Evolutionary conservation across 352 stramenopile species (phyloP).

Genomic region (Phytophthora cryptogea): DNA sequence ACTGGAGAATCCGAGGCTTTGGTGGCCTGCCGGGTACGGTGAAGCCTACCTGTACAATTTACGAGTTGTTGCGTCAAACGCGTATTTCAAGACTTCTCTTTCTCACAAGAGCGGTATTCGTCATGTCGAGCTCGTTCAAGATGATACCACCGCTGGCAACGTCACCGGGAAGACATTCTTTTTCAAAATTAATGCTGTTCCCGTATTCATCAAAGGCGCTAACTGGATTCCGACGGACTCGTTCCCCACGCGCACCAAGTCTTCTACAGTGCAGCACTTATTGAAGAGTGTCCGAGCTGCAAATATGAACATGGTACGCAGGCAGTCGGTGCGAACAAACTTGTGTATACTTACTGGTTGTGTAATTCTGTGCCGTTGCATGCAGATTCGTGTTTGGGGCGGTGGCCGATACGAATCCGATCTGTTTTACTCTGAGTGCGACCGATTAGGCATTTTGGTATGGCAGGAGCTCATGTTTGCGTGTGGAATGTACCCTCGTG

Average conservation of each 20-base stretch:
- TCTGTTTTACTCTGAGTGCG: constrained; percentile 80
- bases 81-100: constrained; percentile 34
- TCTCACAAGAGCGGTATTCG: constrained; percentile 64
- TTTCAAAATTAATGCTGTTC: constrained; percentile 71
- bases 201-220: constrained; percentile 74
- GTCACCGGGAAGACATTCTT: constrained; percentile 66
- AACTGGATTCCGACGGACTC: constrained; percentile 85
- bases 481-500: constrained; percentile 83
- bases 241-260: constrained; percentile 62
- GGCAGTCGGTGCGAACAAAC: background rate
- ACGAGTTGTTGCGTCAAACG: constrained; percentile 41
- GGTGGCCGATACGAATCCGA: constrained; percentile 87
- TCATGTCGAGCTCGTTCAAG: constrained; percentile 60
- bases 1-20: constrained; percentile 58
- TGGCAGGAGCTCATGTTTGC: constrained; percentile 94
- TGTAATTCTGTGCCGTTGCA: background rate
- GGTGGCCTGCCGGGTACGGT: constrained; percentile 75
- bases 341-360: background rate
- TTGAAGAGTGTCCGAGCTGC: constrained; percentile 57
- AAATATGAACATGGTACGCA: constrained; percentile 86
- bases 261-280: constrained; percentile 47
- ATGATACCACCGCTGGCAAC: constrained; percentile 49
- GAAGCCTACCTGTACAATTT: constrained; percentile 66
- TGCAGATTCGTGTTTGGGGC: constrained; percentile 84
- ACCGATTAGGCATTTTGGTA: constrained; percentile 83